Conservation (phyloP, 768 basidiomycete genomes). For the Cytidiella melzeri region DNA sequence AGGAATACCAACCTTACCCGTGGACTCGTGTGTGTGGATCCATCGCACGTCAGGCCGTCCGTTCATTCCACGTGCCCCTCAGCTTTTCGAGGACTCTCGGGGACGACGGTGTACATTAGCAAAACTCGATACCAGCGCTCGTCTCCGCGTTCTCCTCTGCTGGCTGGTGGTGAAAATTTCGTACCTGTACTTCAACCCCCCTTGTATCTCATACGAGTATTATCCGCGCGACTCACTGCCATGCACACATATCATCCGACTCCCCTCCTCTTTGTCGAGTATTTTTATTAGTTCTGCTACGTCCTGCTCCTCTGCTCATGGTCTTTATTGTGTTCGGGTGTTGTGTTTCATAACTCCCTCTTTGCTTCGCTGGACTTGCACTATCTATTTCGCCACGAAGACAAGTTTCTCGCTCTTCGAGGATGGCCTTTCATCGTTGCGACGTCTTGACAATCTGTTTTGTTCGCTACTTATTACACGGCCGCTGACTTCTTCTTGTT, state of each 20-base stretch:
- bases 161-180: slow-evolving; percentile 2
- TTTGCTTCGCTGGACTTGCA: slow-evolving; percentile 9
- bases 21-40: too few species aligned
- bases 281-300: neutral
- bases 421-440: too few species aligned
- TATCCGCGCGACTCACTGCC: neutral
- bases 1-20: too few species aligned
- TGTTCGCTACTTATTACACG: neutral
- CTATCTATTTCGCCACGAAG: slow-evolving; percentile 16
- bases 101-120: neutral
- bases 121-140: neutral
- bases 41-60: slow-evolving; percentile 1
- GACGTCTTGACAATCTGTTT: too few species aligned
- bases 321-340: slow-evolving; percentile 12
- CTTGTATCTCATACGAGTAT: slow-evolving; percentile 8
- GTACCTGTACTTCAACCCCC: too few species aligned
- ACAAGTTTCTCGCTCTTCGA: too few species aligned
- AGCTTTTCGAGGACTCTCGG: neutral
- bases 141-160: neutral
- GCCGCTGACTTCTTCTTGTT: neutral
- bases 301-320: neutral
- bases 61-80: too few species aligned
- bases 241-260: neutral
- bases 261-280: neutral
- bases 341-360: neutral